Evolutionary conservation across 805 yeast genomes (phyloP), one percentile per base, ranked within the genome.

Genomic region (Starmerella riodocensis): DNA sequence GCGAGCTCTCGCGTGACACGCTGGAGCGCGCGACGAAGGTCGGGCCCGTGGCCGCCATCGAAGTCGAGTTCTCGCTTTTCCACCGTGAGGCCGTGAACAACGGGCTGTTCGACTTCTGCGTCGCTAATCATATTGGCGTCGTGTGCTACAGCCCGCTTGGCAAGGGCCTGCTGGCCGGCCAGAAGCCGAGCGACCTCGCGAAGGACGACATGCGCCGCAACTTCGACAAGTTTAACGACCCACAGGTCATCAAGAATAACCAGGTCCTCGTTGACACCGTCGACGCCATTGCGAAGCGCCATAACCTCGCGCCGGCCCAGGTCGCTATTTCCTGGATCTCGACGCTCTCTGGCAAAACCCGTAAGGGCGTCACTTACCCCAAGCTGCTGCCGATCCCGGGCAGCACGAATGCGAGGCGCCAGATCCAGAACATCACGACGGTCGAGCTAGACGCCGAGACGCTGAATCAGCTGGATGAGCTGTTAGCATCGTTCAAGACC

Each of bases 91-190:
- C 77, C 29, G 53, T 74, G 32, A 42, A 55, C 2, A 74, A 79
- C 54, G 94, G 88, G 1, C 66, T 79, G 18, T 69, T 76, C 45
- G 71, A 66, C 3, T 67, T 70, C 4, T 72, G 78, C 47, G 66
- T 70, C 17, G 73, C 76, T 44, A 59, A 67, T 25, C 65, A 65
- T 13, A 70, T 85, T 40, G 78, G 88, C 13, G 63, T 83, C 23
- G 64, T 82, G 42, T 81, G 85, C 20, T 85, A 85, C 59, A 78
- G 93, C 23, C 95, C 95, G 23, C 65, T 85, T 40, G 78, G 85
- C 9, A 69, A 81, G 52, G 95, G 94, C 1, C 62, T 77, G 44
- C 65, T 85, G 39, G 76, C 88, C 3, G 93, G 91, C 41, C 46
- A 53, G 25, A 58, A 67, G 6, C 50, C 59, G 17, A 51, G 57